Evolutionary conservation across 78 protist genomes (phyloP), one percentile per base, ranked within the genome.

Genomic region (Ministeria vibrans): DNA sequence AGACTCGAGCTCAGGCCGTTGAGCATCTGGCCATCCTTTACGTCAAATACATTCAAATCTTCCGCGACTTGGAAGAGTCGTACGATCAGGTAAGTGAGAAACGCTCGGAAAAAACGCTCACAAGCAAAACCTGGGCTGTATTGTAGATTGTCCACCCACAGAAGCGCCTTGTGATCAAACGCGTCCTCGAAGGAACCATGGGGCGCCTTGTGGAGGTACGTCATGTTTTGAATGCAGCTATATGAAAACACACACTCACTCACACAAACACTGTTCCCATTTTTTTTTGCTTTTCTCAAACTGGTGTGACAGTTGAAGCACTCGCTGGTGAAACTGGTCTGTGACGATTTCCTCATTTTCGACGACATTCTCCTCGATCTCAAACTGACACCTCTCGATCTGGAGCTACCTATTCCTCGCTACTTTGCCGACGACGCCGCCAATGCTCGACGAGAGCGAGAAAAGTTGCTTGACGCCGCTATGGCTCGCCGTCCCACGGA

Each of bases 71-170:
- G 36, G 66, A 59, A 30, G 66, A 59, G 66, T 23, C 66, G 66
- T 59, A 59, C 66, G 66, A 59, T 59, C 66, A 59, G n/a, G n/a
- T n/a, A n/a, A n/a, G n/a, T n/a, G n/a, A n/a, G n/a, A n/a, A n/a
- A n/a, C n/a, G n/a, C n/a, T n/a, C n/a, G n/a, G n/a, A n/a, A n/a
- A n/a, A n/a, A n/a, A n/a, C n/a, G n/a, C n/a, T n/a, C n/a, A n/a
- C n/a, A n/a, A n/a, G n/a, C n/a, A n/a, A n/a, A n/a, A n/a, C n/a
- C n/a, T n/a, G n/a, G n/a, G n/a, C n/a, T n/a, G n/a, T n/a, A n/a
- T n/a, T n/a, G n/a, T n/a, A n/a, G n/a, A 59, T 59, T 59, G 66
- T 59, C 36, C 66, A 59, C n/a, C 66, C 66, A 30, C 66, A 59
- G n/a, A 59, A 59, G 66, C 66, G 66, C 13, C 66, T 23, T 13